Conservation (phyloP, 2,329 filamentous ascomycete species). For the Penicillium italicum region DNA sequence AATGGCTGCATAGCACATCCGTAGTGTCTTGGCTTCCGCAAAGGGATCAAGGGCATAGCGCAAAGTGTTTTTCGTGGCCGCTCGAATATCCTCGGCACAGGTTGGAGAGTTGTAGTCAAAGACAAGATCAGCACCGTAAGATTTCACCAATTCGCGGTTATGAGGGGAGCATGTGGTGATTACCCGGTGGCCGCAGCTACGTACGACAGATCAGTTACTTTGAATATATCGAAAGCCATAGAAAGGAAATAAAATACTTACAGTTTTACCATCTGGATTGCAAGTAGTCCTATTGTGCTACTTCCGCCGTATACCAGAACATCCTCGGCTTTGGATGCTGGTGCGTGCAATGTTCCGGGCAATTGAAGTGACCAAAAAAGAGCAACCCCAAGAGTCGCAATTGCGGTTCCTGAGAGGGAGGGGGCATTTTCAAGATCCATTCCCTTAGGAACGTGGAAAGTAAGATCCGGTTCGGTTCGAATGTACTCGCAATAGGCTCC, state of each 20-base stretch:
- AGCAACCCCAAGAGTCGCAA: slow-evolving; percentile 23
- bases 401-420: slow-evolving; percentile 19
- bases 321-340: slow-evolving; percentile 11
- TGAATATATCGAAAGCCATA: background rate
- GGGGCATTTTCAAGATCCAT: slow-evolving; percentile 9
- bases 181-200: slow-evolving; percentile 28
- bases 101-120: slow-evolving; percentile 38
- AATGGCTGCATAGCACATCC: slow-evolving; percentile 20
- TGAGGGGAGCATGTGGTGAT: slow-evolving; percentile 36
- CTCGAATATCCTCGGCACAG: slow-evolving; percentile 30
- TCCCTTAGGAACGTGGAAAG: slow-evolving; percentile 16
- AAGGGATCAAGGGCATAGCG: slow-evolving; percentile 23
- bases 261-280: slow-evolving; percentile 25
- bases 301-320: slow-evolving; percentile 22
- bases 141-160: slow-evolving; percentile 34
- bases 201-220: background rate
- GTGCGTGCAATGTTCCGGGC: slow-evolving; percentile 13
- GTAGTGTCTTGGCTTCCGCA: slow-evolving; percentile 18
- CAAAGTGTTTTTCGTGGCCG: slow-evolving; percentile 34
- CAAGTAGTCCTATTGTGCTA: slow-evolving; percentile 21
- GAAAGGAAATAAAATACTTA: background rate
- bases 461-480: slow-evolving; percentile 13
- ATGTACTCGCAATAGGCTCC: slow-evolving; percentile 24
- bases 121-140: slow-evolving; percentile 34
- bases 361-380: slow-evolving; percentile 24